These are phyloP conservation scores for Rhizoclosmatium globosum DNA, from an alignment of 192 early-diverging fungal species.

Conservation along the genomic window DNA sequence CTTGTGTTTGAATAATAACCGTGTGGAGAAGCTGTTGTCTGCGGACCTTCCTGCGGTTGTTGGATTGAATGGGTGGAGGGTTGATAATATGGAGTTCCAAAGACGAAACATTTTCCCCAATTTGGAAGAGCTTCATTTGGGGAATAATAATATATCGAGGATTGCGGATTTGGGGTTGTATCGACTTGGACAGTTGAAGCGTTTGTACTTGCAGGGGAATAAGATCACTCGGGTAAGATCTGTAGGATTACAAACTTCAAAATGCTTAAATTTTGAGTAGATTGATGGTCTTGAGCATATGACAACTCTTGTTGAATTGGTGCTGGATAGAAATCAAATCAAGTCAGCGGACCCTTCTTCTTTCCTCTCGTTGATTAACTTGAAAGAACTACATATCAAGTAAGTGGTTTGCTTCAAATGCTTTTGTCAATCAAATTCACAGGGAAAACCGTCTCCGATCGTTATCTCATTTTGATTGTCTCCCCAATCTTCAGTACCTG, in stretches of 20 bases:
- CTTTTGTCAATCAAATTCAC: background rate
- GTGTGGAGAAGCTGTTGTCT: conserved; percentile 58
- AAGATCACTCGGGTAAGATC: conserved; percentile 55
- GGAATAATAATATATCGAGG: conserved; percentile 57
- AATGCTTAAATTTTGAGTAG: conserved; percentile 38
- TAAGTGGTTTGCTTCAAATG: conserved; percentile 27
- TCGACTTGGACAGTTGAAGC: conserved; percentile 55
- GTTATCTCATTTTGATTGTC: conserved; percentile 61
- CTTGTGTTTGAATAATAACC: conserved; percentile 63
- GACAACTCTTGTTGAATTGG: conserved; percentile 61
- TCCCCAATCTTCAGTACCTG: conserved; percentile 61
- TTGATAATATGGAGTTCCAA: conserved; percentile 42
- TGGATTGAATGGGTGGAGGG: conserved; percentile 40
- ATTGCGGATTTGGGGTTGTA: conserved; percentile 63
- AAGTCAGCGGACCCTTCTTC: conserved; percentile 60
- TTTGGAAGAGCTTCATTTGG: conserved; percentile 66
- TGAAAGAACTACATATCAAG: conserved; percentile 68
- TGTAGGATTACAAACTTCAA: no score
- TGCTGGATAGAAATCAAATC: conserved; percentile 70
- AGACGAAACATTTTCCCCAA: conserved; percentile 47
- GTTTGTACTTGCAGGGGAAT: conserved; percentile 64
- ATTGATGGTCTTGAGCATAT: conserved; percentile 68
- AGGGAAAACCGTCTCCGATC: conserved; percentile 68
- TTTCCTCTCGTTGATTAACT: conserved; percentile 60
- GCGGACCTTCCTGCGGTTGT: conserved; percentile 44